Evolutionary conservation across 192 early-diverging fungal species (phyloP), one percentile per base, ranked within the genome.

Genomic region (Allomyces arbusculus): DNA sequence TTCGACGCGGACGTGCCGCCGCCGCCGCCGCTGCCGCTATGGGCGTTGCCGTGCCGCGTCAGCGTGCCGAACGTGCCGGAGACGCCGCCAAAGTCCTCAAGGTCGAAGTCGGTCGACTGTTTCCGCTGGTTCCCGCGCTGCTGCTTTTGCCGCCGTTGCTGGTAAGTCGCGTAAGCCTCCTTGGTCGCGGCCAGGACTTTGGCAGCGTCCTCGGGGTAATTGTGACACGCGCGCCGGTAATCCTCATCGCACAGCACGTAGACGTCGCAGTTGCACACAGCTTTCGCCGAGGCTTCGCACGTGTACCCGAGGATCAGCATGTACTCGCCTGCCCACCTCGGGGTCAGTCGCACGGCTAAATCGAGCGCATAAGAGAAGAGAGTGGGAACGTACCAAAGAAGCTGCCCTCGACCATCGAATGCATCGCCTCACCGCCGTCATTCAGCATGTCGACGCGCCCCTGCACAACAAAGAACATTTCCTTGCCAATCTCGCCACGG

Each of bases 401-500:
- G 10, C 74, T 74, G 6, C 78, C 78, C 44, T 79, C 78, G 50
- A 79, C 75, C 24, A 79, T 65, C 1, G 78, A 79, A 7, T 74
- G 67, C 11, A 74, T 75, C 16, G 76, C 72, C 20, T 70, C 33
- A 33, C 70, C 68, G 24, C 70, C 24, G 63, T 79, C 72, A 7
- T 70, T 72, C 63, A 70, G 78, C 24, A 79, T 71, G 61, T 79
- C 78, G 33, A 79, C 76, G n/a, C 78, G 72, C 40, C 78, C 78
- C 66, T 79, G 78, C 20, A 76, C 76, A 23, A 79, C 78, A 61
- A 79, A 79, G 65, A 72, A 79, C 76, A 79, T 78, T 70, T 79
- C 78, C 23, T 71, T 63, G 8, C 78, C 78, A 44, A 79, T 62
- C 26, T 79, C 78, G 22, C 73, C 73, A 11, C 68, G 62, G 58